These are phyloP conservation scores for Rubia yunnanensis DNA, from an alignment of 257 asterid species.

Conservation along the genomic window DNA sequence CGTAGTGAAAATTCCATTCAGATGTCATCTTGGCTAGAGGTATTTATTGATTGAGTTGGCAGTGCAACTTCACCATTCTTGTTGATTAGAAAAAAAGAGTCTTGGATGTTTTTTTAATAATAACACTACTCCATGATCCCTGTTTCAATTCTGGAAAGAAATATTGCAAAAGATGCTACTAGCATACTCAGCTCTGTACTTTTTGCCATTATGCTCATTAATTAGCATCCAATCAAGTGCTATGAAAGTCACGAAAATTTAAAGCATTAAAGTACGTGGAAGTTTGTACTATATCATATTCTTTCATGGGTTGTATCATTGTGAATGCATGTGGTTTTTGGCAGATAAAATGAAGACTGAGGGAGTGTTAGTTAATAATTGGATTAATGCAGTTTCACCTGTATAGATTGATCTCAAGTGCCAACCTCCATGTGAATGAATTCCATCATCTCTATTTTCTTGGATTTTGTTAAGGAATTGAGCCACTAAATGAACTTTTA, in stretches of 20 bases:
- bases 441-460: not conserved
- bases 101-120: not conserved
- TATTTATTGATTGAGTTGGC: not conserved
- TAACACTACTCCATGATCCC: not conserved
- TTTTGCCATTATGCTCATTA: not conserved
- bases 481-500: constrained; percentile 4
- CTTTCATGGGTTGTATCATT: not conserved
- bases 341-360: not conserved
- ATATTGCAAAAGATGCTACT: not conserved
- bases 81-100: not conserved
- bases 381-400: not conserved
- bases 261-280: not conserved
- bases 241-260: not conserved
- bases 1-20: not conserved
- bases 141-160: not conserved
- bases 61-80: not conserved
- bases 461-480: not conserved
- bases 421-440: not conserved
- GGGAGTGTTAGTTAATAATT: not conserved
- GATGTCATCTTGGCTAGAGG: not conserved
- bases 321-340: not conserved
- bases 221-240: not conserved
- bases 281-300: not conserved
- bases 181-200: not conserved
- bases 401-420: not conserved